These are phyloP conservation scores for Claviceps sp. DNA, from an alignment of 2,329 filamentous ascomycete genomes.

Conservation along the genomic window DNA sequence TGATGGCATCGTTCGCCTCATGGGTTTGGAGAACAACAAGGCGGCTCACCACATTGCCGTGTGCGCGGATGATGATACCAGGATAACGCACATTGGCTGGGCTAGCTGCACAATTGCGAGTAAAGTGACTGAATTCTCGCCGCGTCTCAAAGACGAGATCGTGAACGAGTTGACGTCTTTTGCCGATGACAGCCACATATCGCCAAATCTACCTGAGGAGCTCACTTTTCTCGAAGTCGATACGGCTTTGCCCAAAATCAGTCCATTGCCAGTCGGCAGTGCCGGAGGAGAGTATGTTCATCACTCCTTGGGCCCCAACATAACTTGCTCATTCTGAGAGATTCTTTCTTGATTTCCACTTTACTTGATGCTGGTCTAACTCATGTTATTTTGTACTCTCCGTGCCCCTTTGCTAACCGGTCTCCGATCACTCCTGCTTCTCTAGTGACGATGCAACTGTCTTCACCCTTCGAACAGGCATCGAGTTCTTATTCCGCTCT, in stretches of 20 bases:
- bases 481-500: conserved; percentile 56
- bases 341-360: too few relatives aligned
- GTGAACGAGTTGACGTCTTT: conserved; percentile 3
- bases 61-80: conserved; percentile 27
- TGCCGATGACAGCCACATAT: conserved; percentile 7
- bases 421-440: background rate
- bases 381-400: too few relatives aligned
- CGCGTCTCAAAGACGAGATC: conserved; percentile 8
- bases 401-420: too few relatives aligned
- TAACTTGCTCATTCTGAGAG: background rate
- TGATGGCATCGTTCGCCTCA: conserved; percentile 63
- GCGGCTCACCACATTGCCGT: conserved; percentile 58
- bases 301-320: conserved; percentile 5
- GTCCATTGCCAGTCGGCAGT: conserved; percentile 47
- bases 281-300: conserved; percentile 46
- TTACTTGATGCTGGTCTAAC: too few relatives aligned
- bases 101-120: conserved; percentile 29
- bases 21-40: conserved; percentile 71
- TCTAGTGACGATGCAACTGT: conserved; percentile 41
- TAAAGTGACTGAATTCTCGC: conserved; percentile 9
- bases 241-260: conserved; percentile 62
- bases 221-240: conserved; percentile 66
- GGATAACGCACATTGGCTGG: conserved; percentile 42
- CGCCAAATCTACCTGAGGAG: conserved; percentile 53
- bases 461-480: conserved; percentile 55